Percentiles rank a stretch among this genome's conserved stretches.
Evolutionary conservation across 192 early-diverging fungal species (phyloP).

Genomic region (Funneliformis mosseae): DNA sequence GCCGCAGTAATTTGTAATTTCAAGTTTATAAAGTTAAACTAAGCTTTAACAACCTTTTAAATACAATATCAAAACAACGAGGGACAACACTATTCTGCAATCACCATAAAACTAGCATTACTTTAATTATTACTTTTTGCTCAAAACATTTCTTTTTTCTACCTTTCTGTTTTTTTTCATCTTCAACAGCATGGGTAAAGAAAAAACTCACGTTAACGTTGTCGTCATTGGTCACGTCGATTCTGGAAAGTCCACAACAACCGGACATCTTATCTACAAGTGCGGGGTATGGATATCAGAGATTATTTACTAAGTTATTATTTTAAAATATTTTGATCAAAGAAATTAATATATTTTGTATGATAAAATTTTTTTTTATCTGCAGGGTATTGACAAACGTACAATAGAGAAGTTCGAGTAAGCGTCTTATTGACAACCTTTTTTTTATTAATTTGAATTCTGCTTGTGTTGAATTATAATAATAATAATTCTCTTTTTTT

Average conservation of each 20-base stretch:
- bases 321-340: background rate
- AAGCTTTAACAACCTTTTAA: background rate
- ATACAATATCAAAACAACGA: background rate
- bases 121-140: background rate
- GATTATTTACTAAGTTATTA: background rate
- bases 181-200: slow-evolving; percentile 56
- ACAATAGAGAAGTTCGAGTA: slow-evolving; percentile 90
- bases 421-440: background rate
- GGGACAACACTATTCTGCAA: background rate
- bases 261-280: slow-evolving; percentile 99
- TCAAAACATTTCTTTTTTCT: background rate
- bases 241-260: slow-evolving; percentile 99
- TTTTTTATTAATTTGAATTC: background rate
- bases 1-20: background rate
- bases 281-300: slow-evolving; percentile 73
- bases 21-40: background rate
- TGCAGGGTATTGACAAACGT: slow-evolving; percentile 85
- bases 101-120: background rate
- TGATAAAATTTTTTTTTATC: background rate
- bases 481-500: background rate
- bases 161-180: background rate
- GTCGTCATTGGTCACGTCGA: slow-evolving; percentile 99
- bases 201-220: slow-evolving; percentile 91
- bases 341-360: background rate
- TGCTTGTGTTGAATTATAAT: background rate